phyloP scores from a whole-genome alignment of 148 eudicot species.

The Dianthus caryophyllus region DNA sequence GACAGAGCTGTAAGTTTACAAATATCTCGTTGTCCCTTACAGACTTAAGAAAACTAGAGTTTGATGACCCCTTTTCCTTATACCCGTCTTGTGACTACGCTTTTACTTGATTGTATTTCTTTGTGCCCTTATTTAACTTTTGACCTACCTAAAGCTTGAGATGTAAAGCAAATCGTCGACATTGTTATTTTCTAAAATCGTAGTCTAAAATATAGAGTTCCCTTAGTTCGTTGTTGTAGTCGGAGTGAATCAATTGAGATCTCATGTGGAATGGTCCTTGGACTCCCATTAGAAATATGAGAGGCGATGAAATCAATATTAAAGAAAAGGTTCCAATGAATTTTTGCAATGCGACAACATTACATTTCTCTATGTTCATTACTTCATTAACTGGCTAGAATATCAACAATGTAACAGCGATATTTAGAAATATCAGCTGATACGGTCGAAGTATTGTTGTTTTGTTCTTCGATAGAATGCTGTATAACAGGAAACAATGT shows the following conservation, averaged over 20 bases:
- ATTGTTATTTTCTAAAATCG: background rate
- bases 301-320: background rate
- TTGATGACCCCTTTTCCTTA: conserved; percentile 7
- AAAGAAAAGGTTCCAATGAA: background rate
- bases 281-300: background rate
- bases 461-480: no score
- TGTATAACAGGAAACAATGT: no score
- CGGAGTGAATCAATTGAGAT: background rate
- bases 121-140: background rate
- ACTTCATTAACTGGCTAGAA: background rate
- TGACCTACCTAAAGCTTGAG: background rate
- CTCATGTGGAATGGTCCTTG: background rate
- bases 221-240: background rate
- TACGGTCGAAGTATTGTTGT: no score
- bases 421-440: no score
- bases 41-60: no score
- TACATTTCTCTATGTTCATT: background rate
- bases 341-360: background rate
- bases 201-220: background rate
- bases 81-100: background rate
- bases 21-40: background rate
- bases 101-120: background rate
- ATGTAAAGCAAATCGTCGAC: background rate
- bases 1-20: conserved; percentile 72
- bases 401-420: no score